These are phyloP conservation scores for Ganoderma resinaceum DNA, from an alignment of 1,284 basidiomycete species.

Conservation along the genomic window DNA sequence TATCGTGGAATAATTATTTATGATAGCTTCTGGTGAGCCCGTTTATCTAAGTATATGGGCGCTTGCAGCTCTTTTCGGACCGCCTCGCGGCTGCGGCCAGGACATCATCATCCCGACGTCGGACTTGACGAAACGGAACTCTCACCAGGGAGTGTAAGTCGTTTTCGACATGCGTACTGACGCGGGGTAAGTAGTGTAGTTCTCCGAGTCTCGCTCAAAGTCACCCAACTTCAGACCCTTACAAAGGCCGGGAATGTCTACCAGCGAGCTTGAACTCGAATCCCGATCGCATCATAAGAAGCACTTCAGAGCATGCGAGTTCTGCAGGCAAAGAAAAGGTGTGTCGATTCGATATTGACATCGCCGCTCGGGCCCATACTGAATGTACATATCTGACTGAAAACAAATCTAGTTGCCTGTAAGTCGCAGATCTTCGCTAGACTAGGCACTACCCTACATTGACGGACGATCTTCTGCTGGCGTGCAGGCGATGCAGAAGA, in stretches of 20 bases:
- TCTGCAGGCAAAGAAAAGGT: constrained; percentile 80
- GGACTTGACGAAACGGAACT: no score
- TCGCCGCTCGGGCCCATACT: not conserved
- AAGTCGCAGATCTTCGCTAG: constrained; percentile 11
- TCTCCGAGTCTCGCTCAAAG: not conserved
- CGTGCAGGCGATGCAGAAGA: constrained; percentile 39
- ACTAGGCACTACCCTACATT: not conserved
- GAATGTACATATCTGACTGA: not conserved
- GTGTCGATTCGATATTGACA: constrained; percentile 38
- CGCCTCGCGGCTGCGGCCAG: no score
- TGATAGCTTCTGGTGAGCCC: no score
- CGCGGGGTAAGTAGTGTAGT: no score
- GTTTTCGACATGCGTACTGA: no score
- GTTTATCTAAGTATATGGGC: no score
- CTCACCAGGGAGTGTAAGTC: no score
- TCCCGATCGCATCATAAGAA: not conserved
- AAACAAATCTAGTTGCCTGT: constrained; percentile 3
- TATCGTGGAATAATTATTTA: no score
- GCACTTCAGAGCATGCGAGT: constrained; percentile 72
- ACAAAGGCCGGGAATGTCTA: not conserved
- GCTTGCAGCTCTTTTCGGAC: no score
- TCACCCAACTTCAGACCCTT: not conserved
- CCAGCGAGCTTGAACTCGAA: not conserved
- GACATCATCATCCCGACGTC: no score
- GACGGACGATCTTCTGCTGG: not conserved